phyloP scores from a whole-genome alignment of 139 green algal genomes.

The Chlamydomonas applanata region DNA sequence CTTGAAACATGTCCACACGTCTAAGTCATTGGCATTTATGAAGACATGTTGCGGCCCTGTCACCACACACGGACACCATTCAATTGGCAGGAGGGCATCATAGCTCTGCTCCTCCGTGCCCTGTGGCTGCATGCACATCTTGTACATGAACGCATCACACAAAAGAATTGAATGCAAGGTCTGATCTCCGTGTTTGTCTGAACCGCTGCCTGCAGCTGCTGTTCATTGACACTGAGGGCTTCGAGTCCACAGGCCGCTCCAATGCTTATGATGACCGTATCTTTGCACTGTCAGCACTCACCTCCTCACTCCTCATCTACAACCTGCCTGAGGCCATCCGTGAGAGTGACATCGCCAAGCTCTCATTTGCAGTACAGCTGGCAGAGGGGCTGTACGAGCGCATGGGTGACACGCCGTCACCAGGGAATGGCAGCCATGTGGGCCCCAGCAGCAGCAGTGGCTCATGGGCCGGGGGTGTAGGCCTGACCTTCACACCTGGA shows the following conservation, averaged over 20 bases:
- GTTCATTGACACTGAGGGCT: constrained; percentile 93
- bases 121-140: neutral
- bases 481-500: constrained; percentile 49
- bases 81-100: no score
- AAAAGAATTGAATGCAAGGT: no score
- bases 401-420: neutral
- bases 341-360: constrained; percentile 87
- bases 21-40: no score
- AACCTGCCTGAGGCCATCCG: constrained; percentile 84
- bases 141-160: no score
- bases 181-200: no score
- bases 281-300: constrained; percentile 84
- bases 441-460: neutral
- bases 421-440: constrained; percentile 3
- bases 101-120: neutral
- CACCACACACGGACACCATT: no score
- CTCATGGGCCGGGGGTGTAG: neutral
- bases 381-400: constrained; percentile 56
- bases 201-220: constrained; percentile 57
- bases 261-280: constrained; percentile 94
- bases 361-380: constrained; percentile 91
- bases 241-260: constrained; percentile 84
- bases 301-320: constrained; percentile 78
- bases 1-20: no score
- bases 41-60: no score